Evolutionary conservation across 345 rosid species (phyloP).

Genomic region (Noccaea bulbosa): DNA sequence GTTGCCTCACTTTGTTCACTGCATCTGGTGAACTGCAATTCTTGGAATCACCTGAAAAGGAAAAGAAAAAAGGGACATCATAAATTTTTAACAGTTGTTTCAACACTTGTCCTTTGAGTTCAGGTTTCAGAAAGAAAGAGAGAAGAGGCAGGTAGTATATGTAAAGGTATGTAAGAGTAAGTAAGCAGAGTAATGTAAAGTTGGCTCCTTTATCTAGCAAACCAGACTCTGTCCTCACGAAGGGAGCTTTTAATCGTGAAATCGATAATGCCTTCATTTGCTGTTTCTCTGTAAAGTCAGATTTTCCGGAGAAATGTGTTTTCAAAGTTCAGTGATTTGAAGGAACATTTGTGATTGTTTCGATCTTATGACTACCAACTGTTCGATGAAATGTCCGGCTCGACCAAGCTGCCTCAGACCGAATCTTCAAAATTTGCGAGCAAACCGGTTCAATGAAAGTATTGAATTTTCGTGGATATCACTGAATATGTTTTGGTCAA

Average conservation of each 20-base stretch:
- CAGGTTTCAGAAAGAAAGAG: conserved; percentile 14
- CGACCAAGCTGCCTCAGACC: neutral
- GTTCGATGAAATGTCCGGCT: conserved; percentile 17
- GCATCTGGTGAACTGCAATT: conserved; percentile 88
- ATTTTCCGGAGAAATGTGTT: neutral
- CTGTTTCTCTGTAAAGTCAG: neutral
- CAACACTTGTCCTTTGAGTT: neutral
- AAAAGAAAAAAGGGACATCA: neutral
- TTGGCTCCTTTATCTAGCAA: neutral
- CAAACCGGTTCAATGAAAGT: neutral
- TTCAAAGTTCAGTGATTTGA: neutral
- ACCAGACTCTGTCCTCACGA: neutral
- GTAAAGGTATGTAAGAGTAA: no score
- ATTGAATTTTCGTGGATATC: neutral
- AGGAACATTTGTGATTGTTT: neutral
- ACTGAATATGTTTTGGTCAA: conserved; percentile 15
- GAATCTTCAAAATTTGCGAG: neutral
- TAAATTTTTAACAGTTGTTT: neutral
- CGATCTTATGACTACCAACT: neutral
- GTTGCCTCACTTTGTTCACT: conserved; percentile 80
- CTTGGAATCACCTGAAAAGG: conserved; percentile 63
- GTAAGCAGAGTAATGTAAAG: neutral
- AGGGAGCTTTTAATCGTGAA: neutral
- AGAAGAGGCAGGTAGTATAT: no score
- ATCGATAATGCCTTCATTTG: neutral